Conservation (phyloP, 345 rosid genomes). For the Camelina neglecta region DNA sequence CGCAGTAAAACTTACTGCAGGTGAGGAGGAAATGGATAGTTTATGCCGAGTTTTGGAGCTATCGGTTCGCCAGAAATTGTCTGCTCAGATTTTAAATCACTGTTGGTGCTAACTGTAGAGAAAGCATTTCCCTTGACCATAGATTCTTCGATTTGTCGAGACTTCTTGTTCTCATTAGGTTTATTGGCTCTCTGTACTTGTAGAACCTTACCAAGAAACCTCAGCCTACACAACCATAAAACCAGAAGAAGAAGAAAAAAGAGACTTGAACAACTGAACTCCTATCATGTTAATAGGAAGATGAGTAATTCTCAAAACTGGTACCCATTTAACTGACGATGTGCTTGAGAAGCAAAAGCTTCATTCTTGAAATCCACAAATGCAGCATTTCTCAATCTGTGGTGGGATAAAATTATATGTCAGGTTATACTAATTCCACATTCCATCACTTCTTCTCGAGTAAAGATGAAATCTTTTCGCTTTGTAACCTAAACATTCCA, state of each 20-base stretch:
- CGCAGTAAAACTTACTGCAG: slow-evolving; percentile 64
- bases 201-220: slow-evolving; percentile 93
- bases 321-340: slow-evolving; percentile 83
- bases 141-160: slow-evolving; percentile 48
- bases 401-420: slow-evolving; percentile 12
- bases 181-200: slow-evolving; percentile 77
- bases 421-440: slow-evolving; percentile 3
- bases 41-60: slow-evolving; percentile 88
- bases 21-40: slow-evolving; percentile 92
- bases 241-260: neutral
- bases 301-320: neutral
- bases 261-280: neutral
- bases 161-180: slow-evolving; percentile 52
- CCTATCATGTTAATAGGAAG: slow-evolving; percentile 2
- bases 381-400: slow-evolving; percentile 80
- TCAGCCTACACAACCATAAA: slow-evolving; percentile 58
- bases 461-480: neutral
- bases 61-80: slow-evolving; percentile 59
- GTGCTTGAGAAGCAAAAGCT: slow-evolving; percentile 79
- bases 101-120: slow-evolving; percentile 43
- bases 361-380: slow-evolving; percentile 88
- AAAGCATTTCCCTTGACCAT: slow-evolving; percentile 46
- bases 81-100: slow-evolving; percentile 49
- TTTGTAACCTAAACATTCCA: neutral
- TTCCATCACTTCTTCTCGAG: neutral